Evolutionary conservation across 352 stramenopile species (phyloP).

Genomic region (Pythium sukuiense): DNA sequence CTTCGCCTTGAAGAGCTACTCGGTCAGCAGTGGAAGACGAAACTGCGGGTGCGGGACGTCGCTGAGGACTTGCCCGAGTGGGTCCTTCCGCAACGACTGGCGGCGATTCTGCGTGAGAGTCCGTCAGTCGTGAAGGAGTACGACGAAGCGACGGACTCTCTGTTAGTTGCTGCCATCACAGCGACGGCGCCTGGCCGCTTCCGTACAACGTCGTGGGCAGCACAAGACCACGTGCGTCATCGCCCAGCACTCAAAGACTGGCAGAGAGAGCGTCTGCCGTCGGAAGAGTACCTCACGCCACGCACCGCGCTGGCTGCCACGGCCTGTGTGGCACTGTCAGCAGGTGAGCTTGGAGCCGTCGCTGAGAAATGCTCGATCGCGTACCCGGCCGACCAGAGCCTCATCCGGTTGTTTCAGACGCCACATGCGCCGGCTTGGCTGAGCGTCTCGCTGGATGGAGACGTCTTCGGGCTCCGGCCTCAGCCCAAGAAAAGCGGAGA

Average conservation of each 20-base stretch:
- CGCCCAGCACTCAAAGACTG: slow-evolving; percentile 69
- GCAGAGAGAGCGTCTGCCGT: slow-evolving; percentile 39
- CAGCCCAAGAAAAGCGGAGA: neutral
- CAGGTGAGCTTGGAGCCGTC: slow-evolving; percentile 43
- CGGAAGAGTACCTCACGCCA: slow-evolving; percentile 63
- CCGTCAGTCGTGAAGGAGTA: slow-evolving; percentile 47
- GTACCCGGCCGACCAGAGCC: slow-evolving; percentile 69
- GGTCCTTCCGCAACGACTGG: slow-evolving; percentile 65
- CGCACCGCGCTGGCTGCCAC: slow-evolving; percentile 42
- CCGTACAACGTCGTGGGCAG: slow-evolving; percentile 45
- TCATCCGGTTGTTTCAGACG: slow-evolving; percentile 54
- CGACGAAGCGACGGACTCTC: slow-evolving; percentile 51
- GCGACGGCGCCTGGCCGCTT: slow-evolving; percentile 55
- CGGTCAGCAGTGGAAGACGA: slow-evolving; percentile 46
- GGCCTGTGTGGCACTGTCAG: slow-evolving; percentile 53
- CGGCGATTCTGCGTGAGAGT: slow-evolving; percentile 42
- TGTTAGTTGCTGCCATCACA: slow-evolving; percentile 49
- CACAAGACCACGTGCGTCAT: slow-evolving; percentile 62
- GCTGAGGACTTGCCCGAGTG: slow-evolving; percentile 36
- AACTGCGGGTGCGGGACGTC: slow-evolving; percentile 46
- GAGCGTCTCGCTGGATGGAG: slow-evolving; percentile 57
- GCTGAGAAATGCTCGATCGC: slow-evolving; percentile 48
- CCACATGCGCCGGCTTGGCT: slow-evolving; percentile 49
- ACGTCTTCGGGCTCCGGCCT: slow-evolving; percentile 63
- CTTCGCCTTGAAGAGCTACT: slow-evolving; percentile 65